phyloP scores from a whole-genome alignment of 495 filamentous ascomycete species.

The Pseudomonodictys pantanalensis region DNA sequence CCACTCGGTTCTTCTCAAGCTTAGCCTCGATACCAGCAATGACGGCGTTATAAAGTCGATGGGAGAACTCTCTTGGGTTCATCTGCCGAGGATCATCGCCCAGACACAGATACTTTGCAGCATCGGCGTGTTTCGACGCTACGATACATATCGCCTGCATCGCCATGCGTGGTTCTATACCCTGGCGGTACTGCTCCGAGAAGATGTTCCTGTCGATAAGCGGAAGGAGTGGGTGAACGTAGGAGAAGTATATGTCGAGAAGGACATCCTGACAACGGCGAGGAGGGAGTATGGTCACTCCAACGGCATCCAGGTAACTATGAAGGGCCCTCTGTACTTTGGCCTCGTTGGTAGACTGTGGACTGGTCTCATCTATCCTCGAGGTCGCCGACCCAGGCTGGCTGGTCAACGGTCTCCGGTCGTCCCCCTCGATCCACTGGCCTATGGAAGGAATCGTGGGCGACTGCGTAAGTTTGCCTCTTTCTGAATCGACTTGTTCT shows the following conservation, averaged over 20 bases:
- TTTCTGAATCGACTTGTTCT: constrained; percentile 25
- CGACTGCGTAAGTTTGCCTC: constrained; percentile 17
- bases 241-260: constrained; percentile 39
- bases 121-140: constrained; percentile 38
- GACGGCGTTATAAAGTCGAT: constrained; percentile 34
- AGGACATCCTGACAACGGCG: constrained; percentile 33
- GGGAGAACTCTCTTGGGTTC: constrained; percentile 39
- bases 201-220: constrained; percentile 38
- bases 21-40: constrained; percentile 36
- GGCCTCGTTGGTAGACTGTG: constrained; percentile 9
- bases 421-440: constrained; percentile 31
- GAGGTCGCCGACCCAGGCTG: constrained; percentile 5
- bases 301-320: constrained; percentile 33
- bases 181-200: constrained; percentile 19
- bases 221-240: constrained; percentile 41
- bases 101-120: constrained; percentile 32
- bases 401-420: background rate
- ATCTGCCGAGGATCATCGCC: constrained; percentile 25
- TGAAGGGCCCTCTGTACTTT: constrained; percentile 31
- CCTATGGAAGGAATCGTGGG: constrained; percentile 24
- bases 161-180: constrained; percentile 31
- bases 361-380: constrained; percentile 20
- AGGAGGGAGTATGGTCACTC: constrained; percentile 29
- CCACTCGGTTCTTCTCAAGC: constrained; percentile 37
- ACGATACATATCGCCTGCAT: constrained; percentile 42